Conservation (phyloP, 23 red algal species). For the Agarophyton chilense region DNA sequence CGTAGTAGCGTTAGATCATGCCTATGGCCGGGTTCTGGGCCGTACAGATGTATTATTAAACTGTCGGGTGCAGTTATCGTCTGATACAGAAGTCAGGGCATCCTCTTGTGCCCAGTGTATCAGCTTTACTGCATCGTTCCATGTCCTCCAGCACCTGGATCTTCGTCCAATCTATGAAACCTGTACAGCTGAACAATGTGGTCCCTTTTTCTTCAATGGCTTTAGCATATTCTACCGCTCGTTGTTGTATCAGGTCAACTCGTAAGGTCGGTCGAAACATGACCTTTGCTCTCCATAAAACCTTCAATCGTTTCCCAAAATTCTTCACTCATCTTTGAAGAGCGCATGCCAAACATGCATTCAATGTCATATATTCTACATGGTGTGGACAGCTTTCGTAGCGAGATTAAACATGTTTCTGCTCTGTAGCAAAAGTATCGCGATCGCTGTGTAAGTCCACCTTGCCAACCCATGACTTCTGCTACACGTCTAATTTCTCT, state of each 20-base stretch:
- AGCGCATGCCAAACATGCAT: not conserved
- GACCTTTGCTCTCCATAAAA: not conserved
- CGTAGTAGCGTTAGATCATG: constrained; percentile 43
- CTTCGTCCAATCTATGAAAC: constrained; percentile 65
- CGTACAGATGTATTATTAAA: constrained; percentile 21
- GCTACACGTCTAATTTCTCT: not conserved
- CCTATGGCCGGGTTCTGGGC: not conserved
- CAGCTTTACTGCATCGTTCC: not conserved
- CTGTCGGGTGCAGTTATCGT: constrained; percentile 42
- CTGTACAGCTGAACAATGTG: constrained; percentile 26
- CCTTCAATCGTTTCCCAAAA: constrained; percentile 29
- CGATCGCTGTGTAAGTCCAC: not conserved
- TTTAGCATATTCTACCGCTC: not conserved
- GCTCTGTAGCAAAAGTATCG: not conserved
- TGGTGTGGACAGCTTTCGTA: not conserved
- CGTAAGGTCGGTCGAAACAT: not conserved
- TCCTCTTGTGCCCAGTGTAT: constrained; percentile 38
- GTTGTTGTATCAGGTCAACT: not conserved
- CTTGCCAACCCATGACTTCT: not conserved
- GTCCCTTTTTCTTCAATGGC: not conserved
- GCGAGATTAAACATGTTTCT: not conserved
- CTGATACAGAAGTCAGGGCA: constrained; percentile 9
- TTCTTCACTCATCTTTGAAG: not conserved
- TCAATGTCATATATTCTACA: constrained; percentile 3
- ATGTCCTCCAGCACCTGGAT: constrained; percentile 23